Evolutionary conservation across 2,329 filamentous ascomycete species (phyloP).

Genomic region (Purpureocillium takamizusanense): DNA sequence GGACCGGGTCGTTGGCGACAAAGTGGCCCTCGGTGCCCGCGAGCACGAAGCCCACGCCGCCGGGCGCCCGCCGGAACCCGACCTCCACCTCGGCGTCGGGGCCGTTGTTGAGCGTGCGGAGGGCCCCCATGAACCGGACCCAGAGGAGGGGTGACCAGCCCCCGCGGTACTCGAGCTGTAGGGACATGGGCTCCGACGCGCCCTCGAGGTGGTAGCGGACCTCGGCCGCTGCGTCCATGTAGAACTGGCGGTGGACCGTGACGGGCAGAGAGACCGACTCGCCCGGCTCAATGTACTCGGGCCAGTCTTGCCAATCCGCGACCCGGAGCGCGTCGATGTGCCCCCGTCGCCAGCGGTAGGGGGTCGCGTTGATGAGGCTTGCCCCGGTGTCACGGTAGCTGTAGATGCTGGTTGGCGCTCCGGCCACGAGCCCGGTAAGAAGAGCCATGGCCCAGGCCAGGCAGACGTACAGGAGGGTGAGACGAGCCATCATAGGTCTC

Average conservation of each 20-base stretch:
- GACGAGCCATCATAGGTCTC: no score
- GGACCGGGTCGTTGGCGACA: constrained; percentile 13
- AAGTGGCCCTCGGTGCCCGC: constrained; percentile 21
- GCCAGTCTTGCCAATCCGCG: constrained; percentile 13
- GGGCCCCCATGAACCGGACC: constrained; percentile 12
- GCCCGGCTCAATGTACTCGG: constrained; percentile 17
- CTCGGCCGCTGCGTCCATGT: constrained; percentile 15
- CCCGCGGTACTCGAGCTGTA: constrained; percentile 14
- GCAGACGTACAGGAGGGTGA: no score
- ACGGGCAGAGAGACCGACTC: constrained; percentile 6
- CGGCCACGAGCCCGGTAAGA: no score
- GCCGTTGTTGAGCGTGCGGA: constrained; percentile 12
- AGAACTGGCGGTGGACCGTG: background rate
- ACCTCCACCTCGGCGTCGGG: constrained; percentile 8
- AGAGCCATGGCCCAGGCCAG: no score
- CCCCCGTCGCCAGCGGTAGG: constrained; percentile 17
- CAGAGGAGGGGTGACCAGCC: constrained; percentile 4
- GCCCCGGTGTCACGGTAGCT: constrained; percentile 13
- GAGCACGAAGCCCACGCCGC: constrained; percentile 17
- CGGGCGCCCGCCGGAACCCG: constrained; percentile 6
- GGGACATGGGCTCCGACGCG: constrained; percentile 15
- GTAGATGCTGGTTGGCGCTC: no score
- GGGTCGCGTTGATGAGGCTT: constrained; percentile 22
- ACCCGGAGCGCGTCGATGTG: constrained; percentile 12
- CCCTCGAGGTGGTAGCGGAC: constrained; percentile 18